A percentile compares a stretch with the other conserved stretches of the same genome.
phyloP scores from a whole-genome alignment of 805 yeast genomes.

The Ogataea salicorniae region DNA sequence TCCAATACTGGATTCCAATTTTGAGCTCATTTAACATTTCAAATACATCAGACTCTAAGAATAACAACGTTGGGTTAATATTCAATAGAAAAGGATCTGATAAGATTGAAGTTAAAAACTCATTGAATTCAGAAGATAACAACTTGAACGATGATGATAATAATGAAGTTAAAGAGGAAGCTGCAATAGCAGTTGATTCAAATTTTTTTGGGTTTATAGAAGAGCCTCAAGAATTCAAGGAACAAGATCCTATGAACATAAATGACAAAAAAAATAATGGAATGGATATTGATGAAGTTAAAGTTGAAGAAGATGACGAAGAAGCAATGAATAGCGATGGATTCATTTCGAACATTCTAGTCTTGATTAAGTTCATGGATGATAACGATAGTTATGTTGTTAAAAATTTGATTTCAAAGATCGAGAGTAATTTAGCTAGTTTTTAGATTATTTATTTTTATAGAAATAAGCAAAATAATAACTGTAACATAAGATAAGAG shows the following conservation, averaged over 20 bases:
- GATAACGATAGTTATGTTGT: constrained; percentile 8
- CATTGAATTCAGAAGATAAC: neutral
- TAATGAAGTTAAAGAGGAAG: constrained; percentile 9
- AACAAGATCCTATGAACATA: neutral
- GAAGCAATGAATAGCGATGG: constrained; percentile 6
- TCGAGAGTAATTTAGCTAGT: constrained; percentile 10
- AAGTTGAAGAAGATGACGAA: constrained; percentile 2
- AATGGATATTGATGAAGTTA: constrained; percentile 2
- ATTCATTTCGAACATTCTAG: constrained; percentile 18
- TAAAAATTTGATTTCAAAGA: constrained; percentile 15
- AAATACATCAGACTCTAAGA: constrained; percentile 8
- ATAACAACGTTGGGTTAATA: constrained; percentile 8
- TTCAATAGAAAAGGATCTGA: constrained; percentile 18
- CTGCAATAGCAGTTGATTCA: constrained; percentile 20
- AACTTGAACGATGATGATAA: neutral
- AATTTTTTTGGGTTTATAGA: constrained; percentile 28
- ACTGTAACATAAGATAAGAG: neutral
- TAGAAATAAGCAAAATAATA: neutral
- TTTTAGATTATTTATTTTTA: neutral
- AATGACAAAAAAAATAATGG: neutral
- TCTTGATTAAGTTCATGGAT: constrained; percentile 8
- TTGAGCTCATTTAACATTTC: constrained; percentile 8
- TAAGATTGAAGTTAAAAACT: constrained; percentile 2
- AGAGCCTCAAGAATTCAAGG: constrained; percentile 19
- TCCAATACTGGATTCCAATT: constrained; percentile 19